These are phyloP conservation scores for Medicago lupulina DNA, from an alignment of 306 rosid genomes.

Conservation along the genomic window DNA sequence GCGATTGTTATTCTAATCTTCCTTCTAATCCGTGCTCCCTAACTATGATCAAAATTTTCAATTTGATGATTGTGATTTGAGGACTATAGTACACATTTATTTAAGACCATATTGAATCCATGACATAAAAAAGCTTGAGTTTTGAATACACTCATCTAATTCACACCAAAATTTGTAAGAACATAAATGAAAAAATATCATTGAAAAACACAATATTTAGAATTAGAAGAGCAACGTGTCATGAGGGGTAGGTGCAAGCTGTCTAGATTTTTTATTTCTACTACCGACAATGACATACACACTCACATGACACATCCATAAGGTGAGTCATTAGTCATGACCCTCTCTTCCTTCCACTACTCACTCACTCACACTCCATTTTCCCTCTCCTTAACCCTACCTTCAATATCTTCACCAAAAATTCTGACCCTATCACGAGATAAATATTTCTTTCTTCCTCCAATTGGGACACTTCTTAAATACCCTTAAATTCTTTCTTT, in stretches of 20 bases:
- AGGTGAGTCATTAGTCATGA: conserved; percentile 6
- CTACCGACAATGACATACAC: conserved; percentile 39
- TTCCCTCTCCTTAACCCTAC: not conserved
- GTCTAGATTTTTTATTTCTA: not conserved
- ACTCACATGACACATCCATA: conserved; percentile 25
- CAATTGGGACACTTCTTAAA: conserved; percentile 37
- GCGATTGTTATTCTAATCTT: not conserved
- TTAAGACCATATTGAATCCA: not conserved
- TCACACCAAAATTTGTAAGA: not conserved
- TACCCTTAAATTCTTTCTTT: conserved; percentile 3
- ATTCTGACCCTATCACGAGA: conserved; percentile 39
- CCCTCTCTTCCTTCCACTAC: not conserved
- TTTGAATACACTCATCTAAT: not conserved
- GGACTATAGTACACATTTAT: not conserved
- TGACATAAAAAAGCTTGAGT: not conserved
- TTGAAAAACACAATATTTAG: not conserved
- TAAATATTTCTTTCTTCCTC: conserved; percentile 34
- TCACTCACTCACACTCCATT: not conserved
- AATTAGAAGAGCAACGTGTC: conserved; percentile 31
- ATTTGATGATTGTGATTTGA: not conserved
- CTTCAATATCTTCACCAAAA: conserved; percentile 30
- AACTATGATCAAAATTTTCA: not conserved
- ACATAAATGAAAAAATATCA: not conserved
- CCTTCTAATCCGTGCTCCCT: not conserved
- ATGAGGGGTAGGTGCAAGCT: conserved; percentile 38